A percentile compares a stretch with the other conserved stretches of the same genome.
phyloP scores from a whole-genome alignment of 495 filamentous ascomycete species.

The Lineolata rhizophorae region DNA sequence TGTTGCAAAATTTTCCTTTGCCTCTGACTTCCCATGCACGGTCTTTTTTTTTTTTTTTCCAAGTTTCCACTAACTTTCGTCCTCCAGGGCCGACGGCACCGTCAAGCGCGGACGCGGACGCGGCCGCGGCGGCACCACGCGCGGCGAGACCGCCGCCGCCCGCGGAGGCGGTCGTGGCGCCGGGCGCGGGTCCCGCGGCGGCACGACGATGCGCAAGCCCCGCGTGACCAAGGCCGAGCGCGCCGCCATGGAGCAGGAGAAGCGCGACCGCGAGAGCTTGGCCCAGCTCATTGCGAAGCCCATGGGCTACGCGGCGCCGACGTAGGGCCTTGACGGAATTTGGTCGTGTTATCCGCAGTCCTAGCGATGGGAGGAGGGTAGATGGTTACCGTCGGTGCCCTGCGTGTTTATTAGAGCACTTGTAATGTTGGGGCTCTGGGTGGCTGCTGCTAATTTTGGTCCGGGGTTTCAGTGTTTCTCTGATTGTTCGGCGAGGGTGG shows the following conservation, averaged over 20 bases:
- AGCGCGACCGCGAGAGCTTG: slow-evolving; percentile 40
- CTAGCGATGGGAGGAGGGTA: no score
- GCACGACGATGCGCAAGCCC: slow-evolving; percentile 52
- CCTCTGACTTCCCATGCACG: slow-evolving; percentile 2
- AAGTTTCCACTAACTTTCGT: slow-evolving; percentile 14
- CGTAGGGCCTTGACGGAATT: no score
- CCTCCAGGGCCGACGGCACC: slow-evolving; percentile 44
- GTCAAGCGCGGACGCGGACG: slow-evolving; percentile 58
- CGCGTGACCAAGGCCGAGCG: slow-evolving; percentile 58
- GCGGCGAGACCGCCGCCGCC: slow-evolving; percentile 21
- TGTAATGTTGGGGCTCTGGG: no score
- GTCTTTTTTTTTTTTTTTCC: slow-evolving; percentile 1
- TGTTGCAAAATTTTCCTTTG: no score
- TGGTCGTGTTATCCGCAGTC: no score
- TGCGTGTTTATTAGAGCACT: no score
- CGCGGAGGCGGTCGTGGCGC: slow-evolving; percentile 30
- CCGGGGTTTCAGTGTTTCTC: no score
- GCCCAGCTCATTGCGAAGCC: no score
- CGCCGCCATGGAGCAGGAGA: slow-evolving; percentile 42
- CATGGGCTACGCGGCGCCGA: no score
- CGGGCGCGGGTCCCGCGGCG: slow-evolving; percentile 57
- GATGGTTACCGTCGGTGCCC: no score
- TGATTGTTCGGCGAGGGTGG: no score
- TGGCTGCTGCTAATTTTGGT: no score
- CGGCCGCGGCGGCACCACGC: slow-evolving; percentile 28